Percentiles rank a stretch among this genome's conserved stretches.
phyloP scores from a whole-genome alignment of 2,329 filamentous ascomycete species.

The Neospermospora avenae region DNA sequence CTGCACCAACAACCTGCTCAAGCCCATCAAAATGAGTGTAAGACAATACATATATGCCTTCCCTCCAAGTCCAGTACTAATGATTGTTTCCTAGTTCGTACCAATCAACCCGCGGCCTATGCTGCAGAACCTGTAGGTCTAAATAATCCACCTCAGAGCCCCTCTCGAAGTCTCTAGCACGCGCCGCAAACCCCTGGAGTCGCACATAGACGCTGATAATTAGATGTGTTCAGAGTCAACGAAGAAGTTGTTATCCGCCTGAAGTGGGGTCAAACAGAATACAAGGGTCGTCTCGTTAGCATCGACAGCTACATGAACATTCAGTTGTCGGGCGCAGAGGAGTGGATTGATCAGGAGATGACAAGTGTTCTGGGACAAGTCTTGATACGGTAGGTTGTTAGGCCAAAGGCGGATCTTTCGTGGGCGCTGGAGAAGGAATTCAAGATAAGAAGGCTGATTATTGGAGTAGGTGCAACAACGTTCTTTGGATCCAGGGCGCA shows the following conservation, averaged over 20 bases:
- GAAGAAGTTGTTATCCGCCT: slow-evolving; percentile 87
- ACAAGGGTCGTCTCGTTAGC: slow-evolving; percentile 88
- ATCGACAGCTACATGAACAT: slow-evolving; percentile 99
- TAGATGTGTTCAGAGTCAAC: slow-evolving; percentile 62
- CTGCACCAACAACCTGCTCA: not conserved
- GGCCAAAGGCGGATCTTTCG: not conserved
- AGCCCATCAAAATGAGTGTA: slow-evolving; percentile 27
- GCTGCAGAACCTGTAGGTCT: slow-evolving; percentile 81
- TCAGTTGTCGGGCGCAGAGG: slow-evolving; percentile 84
- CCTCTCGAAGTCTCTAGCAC: not conserved
- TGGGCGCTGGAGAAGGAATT: not conserved
- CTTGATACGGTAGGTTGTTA: slow-evolving; percentile 68
- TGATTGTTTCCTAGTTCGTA: slow-evolving; percentile 60
- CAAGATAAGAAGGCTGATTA: slow-evolving; percentile 1
- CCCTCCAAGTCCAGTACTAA: slow-evolving; percentile 22
- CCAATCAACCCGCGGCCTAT: slow-evolving; percentile 96
- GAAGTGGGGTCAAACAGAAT: slow-evolving; percentile 98
- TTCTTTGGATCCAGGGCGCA: slow-evolving; percentile 79
- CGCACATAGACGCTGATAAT: not conserved
- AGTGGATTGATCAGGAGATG: slow-evolving; percentile 85
- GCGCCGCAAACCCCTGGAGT: not conserved
- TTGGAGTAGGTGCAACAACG: slow-evolving; percentile 78
- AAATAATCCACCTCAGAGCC: not conserved
- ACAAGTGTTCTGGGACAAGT: slow-evolving; percentile 86
- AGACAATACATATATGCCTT: slow-evolving; percentile 2